Base-by-base conservation (phyloP, 768 basidiomycete genomes). In the Boletus reticuloceps region DNA sequence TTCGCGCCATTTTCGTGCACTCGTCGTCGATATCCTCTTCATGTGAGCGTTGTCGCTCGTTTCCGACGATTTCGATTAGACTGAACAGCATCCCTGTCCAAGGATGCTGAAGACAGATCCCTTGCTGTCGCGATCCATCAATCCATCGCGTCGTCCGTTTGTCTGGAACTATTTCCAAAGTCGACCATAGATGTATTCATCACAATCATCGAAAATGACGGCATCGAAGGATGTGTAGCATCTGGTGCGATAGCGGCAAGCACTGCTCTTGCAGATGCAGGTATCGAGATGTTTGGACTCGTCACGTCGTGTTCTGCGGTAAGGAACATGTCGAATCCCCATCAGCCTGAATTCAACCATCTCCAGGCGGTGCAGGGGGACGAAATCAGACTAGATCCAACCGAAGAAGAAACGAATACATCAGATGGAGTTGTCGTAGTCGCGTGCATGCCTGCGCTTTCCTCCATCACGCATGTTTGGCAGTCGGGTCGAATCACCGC, bases 101-200 rank as follows among this genome's bases (percentile, higher is more conserved):
- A 98, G 96, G 96, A 98, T 67, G 92, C 93, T 9, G 97, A 99
- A 75, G 94, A 98, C 60, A 79, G 91, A 47, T 85, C 91, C 1
- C 76, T 98, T 34, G 86, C 91, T 1, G 80, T 86, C 42, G 83
- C 90, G 19, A 85, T 99, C 31, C 85, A 91, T 51, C 95, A 97
- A 70, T 85, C 93, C 3, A 78, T 99, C 17, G 72, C 84, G 1
- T 85, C 97, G 0, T 83, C 94, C 8, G 81, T 98, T 12, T 83
- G 93, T 40, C 79, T 98, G 40, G 93, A 96, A 64, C 78, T 89
- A 2, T 78, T 97, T n/a, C 96, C 97, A 16, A 99, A 99, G 69
- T 90, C 94, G 1, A 87, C 88, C 10, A 84, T 98, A 63, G 97
- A 99, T 73, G 77, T 98, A 43, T 96, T 91, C 70, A 75, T 99